phyloP scores from a whole-genome alignment of 2,329 filamentous ascomycete species.

The Thielaviopsis punctulata region DNA sequence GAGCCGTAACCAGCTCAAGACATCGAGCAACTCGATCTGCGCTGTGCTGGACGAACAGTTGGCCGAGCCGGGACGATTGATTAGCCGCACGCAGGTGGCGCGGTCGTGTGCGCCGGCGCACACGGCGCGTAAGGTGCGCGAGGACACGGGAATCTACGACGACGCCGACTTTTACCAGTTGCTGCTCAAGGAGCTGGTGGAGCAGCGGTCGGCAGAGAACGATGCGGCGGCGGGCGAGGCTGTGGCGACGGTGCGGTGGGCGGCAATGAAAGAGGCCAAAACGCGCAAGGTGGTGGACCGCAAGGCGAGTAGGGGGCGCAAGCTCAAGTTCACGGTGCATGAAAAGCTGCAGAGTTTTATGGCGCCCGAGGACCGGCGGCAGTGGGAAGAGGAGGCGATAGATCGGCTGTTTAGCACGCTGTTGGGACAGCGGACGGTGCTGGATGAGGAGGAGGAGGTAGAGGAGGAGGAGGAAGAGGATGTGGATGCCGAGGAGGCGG shows the following conservation, averaged over 20 bases:
- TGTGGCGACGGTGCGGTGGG: conserved; percentile 44
- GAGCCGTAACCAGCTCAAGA: conserved; percentile 17
- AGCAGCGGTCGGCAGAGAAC: conserved; percentile 62
- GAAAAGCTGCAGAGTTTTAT: conserved; percentile 98
- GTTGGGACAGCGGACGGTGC: conserved; percentile 50
- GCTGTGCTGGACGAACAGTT: conserved; percentile 53
- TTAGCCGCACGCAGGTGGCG: conserved; percentile 51
- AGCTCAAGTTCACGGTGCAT: conserved; percentile 85
- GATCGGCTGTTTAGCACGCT: conserved; percentile 61
- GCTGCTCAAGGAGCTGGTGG: conserved; percentile 80
- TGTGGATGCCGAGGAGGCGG: conserved; percentile 34
- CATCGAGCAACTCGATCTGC: conserved; percentile 38
- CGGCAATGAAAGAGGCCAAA: conserved; percentile 58
- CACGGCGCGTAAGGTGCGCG: conserved; percentile 35
- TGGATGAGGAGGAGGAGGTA: conserved; percentile 40
- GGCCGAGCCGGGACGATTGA: conserved; percentile 43
- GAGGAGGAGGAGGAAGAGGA: conserved; percentile 34
- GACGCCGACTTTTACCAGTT: conserved; percentile 91
- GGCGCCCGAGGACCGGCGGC: conserved; percentile 68
- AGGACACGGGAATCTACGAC: conserved; percentile 59
- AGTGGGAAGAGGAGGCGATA: conserved; percentile 66
- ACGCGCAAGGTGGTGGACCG: conserved; percentile 74
- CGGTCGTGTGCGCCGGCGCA: conserved; percentile 64
- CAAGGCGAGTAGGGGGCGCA: conserved; percentile 85
- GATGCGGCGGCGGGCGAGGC: conserved; percentile 34